Evolutionary conservation across 1,284 basidiomycete species (phyloP), one percentile per base, ranked within the genome.

Genomic region (Tremellales sp.): DNA sequence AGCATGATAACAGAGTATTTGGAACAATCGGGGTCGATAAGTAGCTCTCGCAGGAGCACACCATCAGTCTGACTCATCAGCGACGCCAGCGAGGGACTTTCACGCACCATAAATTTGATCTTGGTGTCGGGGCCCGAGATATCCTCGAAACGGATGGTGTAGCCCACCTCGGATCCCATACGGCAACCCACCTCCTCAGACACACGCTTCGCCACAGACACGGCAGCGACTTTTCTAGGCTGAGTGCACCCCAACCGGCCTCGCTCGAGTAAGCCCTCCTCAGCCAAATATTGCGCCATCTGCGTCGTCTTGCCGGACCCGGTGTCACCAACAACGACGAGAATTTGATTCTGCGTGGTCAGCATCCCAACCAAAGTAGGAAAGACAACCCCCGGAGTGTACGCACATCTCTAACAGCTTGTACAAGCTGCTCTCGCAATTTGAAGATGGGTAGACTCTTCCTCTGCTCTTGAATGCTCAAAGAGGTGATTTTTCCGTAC

Each of bases 151-250:
- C 96, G 93, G 63, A 99, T 97, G 4, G 87, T 90, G 71, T 99
- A 99, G 2, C 94, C 94, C 52, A 99, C 94, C 74, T 97, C 94
- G 65, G 94, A 88, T 8, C 94, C 94, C 4, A 99, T 79, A 8
- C 94, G 83, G 75, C 93, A 97, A 6, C 94, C 96, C 2, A 97
- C 92, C 74, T 98, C 94, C 73, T 98, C 96, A 0, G 93, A 81
- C 0, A 99, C 94, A 76, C 94, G 92, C 72, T 97, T 97, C 13
- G 94, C 94, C 4, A 98, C 94, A n/a, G 92, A 97, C 81, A 97
- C 96, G 8, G 94, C 94, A 25, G 94, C 94, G 13, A 98, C 94
- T 80, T 93, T 92, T 77, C 94, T 86, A 36, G 94, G 94, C 72
- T 98, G 94, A 1, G 94, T 98, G 67, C 94, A 97, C 3, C 93